Base-by-base conservation (phyloP, 495 filamentous ascomycete genomes). In the Cercophora scortea region DNA sequence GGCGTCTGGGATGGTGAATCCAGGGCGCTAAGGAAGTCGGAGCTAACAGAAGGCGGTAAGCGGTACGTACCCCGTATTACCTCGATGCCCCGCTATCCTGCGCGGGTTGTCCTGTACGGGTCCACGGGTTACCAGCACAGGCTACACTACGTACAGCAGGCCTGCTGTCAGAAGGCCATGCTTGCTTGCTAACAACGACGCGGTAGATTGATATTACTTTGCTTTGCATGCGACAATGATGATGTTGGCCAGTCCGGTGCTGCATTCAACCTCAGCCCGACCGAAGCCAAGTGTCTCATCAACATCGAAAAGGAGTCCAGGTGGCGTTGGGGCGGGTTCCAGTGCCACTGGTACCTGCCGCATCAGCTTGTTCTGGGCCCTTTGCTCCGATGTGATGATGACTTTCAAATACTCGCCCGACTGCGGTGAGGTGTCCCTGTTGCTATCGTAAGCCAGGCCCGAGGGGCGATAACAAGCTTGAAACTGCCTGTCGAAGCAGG, bases 41-140 rank as follows among this genome's bases (percentile, higher is more conserved):
- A 32, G 19, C 50, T 64, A 64, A 66, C 61, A 66, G 55, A 50
- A 47, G 53, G 47, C 47, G 61, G 61, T 60, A 54, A 58, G 59
- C 38, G 54, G 33, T 64, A 66, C 61, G 13, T 63, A 18, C 17
- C 25, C 25, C 25, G 25, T 25, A 25, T 25, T 41, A 41, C 18
- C 18, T 12, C 18, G 25, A 10, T 6, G 13, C 16, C 34, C 13
- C n/a, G 36, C 36, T 8, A 38, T 2, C 10, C 36, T 38, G 18
- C 5, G 25, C 25, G 25, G 25, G 25, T 25, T 25, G 2, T 25
- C 25, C 25, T 25, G 25, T 25, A 25, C 25, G 25, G 25, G 25
- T 25, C 25, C 25, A 25, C 5, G 18, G 47, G 4, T 49, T 18
- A 11, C 25, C 32, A 17, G 40, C 33, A 17, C 42, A 25, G 40